Conservation (phyloP, 2,329 filamentous ascomycete species). For the Xylariaceae sp. region DNA sequence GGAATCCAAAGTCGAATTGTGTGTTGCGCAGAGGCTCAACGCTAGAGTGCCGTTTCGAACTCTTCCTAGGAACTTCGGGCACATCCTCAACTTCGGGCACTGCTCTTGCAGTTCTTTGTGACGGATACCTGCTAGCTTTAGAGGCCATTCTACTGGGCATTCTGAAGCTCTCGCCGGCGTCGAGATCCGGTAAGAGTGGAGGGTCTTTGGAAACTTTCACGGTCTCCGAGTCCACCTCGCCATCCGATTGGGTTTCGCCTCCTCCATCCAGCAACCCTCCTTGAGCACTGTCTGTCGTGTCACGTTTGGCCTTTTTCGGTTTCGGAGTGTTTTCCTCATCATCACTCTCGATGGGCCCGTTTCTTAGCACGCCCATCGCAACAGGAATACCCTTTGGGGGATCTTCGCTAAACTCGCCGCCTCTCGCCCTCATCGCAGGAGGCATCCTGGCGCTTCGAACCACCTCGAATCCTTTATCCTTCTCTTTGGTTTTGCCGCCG, state of each 20-base stretch:
- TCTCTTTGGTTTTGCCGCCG: conserved; percentile 87
- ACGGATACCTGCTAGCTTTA: conserved; percentile 51
- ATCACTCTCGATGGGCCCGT: conserved; percentile 66
- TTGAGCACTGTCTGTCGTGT: conserved; percentile 37
- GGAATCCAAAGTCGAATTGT: conserved; percentile 39
- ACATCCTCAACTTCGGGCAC: conserved; percentile 30
- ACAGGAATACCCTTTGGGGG: conserved; percentile 69
- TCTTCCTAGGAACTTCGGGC: conserved; percentile 71
- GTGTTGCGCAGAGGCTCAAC: conserved; percentile 40
- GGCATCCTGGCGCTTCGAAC: conserved; percentile 88
- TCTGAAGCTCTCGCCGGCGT: conserved; percentile 61
- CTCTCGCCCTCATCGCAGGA: conserved; percentile 66
- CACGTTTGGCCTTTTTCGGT: conserved; percentile 34
- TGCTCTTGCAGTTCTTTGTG: conserved; percentile 41
- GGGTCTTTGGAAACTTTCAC: conserved; percentile 51
- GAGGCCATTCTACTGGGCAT: conserved; percentile 66
- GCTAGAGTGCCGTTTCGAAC: conserved; percentile 65
- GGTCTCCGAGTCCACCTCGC: conserved; percentile 40
- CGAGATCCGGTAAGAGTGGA: conserved; percentile 62
- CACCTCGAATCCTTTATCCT: conserved; percentile 95
- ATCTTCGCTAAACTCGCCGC: conserved; percentile 63
- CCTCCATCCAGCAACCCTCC: conserved; percentile 50
- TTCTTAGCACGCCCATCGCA: conserved; percentile 61
- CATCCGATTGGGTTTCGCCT: conserved; percentile 50
- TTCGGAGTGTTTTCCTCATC: conserved; percentile 52